A percentile compares a stretch with the other conserved stretches of the same genome.
These are phyloP conservation scores for Phytophthora pluvialis DNA, from an alignment of 352 stramenopile species.

Conservation along the genomic window DNA sequence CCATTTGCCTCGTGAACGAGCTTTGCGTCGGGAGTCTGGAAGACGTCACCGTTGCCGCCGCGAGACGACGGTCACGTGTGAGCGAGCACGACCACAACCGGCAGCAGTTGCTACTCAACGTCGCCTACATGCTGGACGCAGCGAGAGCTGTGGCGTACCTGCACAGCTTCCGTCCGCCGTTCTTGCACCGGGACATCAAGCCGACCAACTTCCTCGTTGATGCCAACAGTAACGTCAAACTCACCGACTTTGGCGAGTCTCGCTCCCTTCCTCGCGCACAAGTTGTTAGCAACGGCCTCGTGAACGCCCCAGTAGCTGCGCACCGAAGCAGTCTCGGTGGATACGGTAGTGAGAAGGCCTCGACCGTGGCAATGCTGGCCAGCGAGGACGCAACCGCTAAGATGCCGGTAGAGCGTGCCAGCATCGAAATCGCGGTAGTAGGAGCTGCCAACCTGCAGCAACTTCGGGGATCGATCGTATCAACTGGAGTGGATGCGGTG, in stretches of 20 bases:
- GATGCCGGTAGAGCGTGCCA: constrained; percentile 16
- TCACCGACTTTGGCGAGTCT: constrained; percentile 80
- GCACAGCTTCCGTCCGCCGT: constrained; percentile 75
- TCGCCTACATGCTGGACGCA: constrained; percentile 72
- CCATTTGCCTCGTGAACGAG: constrained; percentile 73
- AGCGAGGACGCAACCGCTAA: constrained; percentile 23
- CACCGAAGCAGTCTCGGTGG: constrained; percentile 18
- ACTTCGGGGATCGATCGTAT: constrained; percentile 26
- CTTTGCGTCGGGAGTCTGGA: constrained; percentile 69
- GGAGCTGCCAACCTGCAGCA: constrained; percentile 42
- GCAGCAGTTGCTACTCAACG: constrained; percentile 62
- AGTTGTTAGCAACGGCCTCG: constrained; percentile 36
- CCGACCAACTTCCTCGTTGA: constrained; percentile 79
- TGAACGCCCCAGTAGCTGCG: background rate
- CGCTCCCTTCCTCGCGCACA: constrained; percentile 48
- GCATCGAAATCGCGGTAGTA: constrained; percentile 42
- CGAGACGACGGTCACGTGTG: constrained; percentile 29
- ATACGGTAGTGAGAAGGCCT: constrained; percentile 30
- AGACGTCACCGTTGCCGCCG: constrained; percentile 52
- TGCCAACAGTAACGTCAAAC: constrained; percentile 57
- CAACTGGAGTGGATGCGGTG: constrained; percentile 8
- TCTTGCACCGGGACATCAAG: constrained; percentile 84
- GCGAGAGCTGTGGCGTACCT: constrained; percentile 73
- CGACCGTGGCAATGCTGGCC: constrained; percentile 35
- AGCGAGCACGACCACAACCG: constrained; percentile 45